A percentile compares a stretch with the other conserved stretches of the same genome.
Conservation (phyloP, 345 rosid species). For the Salix viminalis region DNA sequence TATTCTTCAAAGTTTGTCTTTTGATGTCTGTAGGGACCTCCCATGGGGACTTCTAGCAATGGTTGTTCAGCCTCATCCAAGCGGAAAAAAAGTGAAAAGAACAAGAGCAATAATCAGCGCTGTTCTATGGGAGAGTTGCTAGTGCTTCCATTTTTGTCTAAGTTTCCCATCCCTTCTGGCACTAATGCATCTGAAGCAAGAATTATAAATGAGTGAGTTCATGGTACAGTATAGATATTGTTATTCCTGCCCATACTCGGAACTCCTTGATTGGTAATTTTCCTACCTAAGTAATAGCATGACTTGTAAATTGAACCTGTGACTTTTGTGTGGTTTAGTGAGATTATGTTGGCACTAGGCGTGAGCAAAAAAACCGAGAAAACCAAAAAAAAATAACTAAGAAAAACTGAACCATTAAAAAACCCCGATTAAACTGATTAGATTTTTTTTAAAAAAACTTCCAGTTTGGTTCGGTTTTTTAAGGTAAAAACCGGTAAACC, state of each 20-base stretch:
- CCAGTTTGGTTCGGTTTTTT: too few relatives aligned
- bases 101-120: constrained; percentile 43
- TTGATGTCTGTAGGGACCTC: constrained; percentile 59
- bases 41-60: constrained; percentile 39
- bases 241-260: background rate
- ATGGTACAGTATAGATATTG: constrained; percentile 10
- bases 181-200: constrained; percentile 42
- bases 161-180: constrained; percentile 55
- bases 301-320: too few relatives aligned
- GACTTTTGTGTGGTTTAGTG: too few relatives aligned
- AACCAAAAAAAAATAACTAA: too few relatives aligned
- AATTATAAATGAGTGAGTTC: constrained; percentile 53
- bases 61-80: constrained; percentile 49
- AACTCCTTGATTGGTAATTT: background rate
- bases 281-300: too few relatives aligned
- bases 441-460: too few relatives aligned
- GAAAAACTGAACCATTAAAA: too few relatives aligned
- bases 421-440: too few relatives aligned
- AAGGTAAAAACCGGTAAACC: too few relatives aligned
- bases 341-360: too few relatives aligned
- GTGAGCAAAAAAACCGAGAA: too few relatives aligned
- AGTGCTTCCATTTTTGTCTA: constrained; percentile 86
- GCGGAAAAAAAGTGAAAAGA: constrained; percentile 77
- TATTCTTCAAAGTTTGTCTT: constrained; percentile 11
- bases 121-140: constrained; percentile 66